Evolutionary conservation across 73 alveolate genomes (phyloP).

Genomic region (Paramecium tetraurelia): DNA sequence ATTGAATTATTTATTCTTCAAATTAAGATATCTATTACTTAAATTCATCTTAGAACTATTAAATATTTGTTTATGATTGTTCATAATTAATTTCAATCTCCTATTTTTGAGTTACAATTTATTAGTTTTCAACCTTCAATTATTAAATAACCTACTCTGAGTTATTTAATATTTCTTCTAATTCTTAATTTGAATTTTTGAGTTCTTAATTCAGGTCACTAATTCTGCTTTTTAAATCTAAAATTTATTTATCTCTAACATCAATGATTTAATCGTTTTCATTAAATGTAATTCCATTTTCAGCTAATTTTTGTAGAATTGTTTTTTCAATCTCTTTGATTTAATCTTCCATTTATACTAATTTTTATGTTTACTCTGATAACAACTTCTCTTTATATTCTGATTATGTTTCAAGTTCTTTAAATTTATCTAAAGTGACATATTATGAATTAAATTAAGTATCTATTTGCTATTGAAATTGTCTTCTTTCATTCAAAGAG

Average conservation of each 20-base stretch:
- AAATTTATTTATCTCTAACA: not conserved
- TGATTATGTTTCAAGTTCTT: not conserved
- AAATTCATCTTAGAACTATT: not conserved
- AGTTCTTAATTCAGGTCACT: not conserved
- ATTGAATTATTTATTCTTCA: not conserved
- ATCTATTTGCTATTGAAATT: not conserved
- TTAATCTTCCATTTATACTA: not conserved
- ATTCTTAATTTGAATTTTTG: not conserved
- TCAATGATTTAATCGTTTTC: not conserved
- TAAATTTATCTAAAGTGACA: not conserved
- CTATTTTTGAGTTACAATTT: not conserved
- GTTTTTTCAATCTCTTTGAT: not conserved
- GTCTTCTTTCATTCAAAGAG: slow-evolving; percentile 9
- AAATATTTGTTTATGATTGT: not conserved
- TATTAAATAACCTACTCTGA: not conserved
- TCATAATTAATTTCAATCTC: not conserved
- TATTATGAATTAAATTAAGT: not conserved
- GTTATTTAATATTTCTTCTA: not conserved
- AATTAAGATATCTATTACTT: not conserved
- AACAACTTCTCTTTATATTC: slow-evolving; percentile 2
- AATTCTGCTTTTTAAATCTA: not conserved
- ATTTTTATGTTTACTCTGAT: slow-evolving; percentile 15
- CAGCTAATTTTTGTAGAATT: not conserved
- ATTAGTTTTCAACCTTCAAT: not conserved
- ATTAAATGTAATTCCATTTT: not conserved